Evolutionary conservation across 495 filamentous ascomycete species (phyloP), one percentile per base, ranked within the genome.

Genomic region (Choiromyces venosus): DNA sequence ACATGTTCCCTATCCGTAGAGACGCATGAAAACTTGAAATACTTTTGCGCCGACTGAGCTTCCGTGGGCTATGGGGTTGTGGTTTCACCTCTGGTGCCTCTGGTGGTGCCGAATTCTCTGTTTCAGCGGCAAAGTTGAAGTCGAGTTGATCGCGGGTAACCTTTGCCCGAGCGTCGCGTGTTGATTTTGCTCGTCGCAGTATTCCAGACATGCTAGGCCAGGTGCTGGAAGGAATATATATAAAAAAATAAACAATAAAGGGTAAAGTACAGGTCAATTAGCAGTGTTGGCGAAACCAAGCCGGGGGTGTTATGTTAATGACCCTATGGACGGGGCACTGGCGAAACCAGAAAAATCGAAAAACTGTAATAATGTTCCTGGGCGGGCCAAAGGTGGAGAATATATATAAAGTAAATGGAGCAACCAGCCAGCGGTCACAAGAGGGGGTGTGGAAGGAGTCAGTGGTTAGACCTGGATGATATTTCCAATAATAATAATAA

Each of bases 121-220:
- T 69, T 46, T 71, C 74, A 29, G 75, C 38, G 44, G 71, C 77
- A 40, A 79, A 77, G 38, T 73, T 76, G 66, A 72, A 72, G 35
- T 78, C 66, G 19, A 72, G 52, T 19, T 73, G 70, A 66, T 78
- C 71, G 39, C 67, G 77, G 39, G 77, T 69, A 38, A 67, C 37
- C 61, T 78, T 82, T 10, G 65, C 70, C 70, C 68, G 65, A 29
- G 75, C 70, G 46, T 80, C 71, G 71, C 81, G 73, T 66, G 73
- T 80, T 25, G 72, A 73, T 39, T 76, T 82, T 72, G 73, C 78
- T 68, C 78, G 77, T 52, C 78, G 77, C 16, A 80, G 40, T 71
- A 82, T 42, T 44, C 71, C 56, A 0, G 82, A 74, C 74, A 71
- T 82, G 68, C 29, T 74, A 37, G 37, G 46, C 36, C 69, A 38